A percentile compares a stretch with the other conserved stretches of the same genome.
phyloP scores from a whole-genome alignment of 2,329 filamentous ascomycete species.

The Exophiala dermatitidis region DNA sequence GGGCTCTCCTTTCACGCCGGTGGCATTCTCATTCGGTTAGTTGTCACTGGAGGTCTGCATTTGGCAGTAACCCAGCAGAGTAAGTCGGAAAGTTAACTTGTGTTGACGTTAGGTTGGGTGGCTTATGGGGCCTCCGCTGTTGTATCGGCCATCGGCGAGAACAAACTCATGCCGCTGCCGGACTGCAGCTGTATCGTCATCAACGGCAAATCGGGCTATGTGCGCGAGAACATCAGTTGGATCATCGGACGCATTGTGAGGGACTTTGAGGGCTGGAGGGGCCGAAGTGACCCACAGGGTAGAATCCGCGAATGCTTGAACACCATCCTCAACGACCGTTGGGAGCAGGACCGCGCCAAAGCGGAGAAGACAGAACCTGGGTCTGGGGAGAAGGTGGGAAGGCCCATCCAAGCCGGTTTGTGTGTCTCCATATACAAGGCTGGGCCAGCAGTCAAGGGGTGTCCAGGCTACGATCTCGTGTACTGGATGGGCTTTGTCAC shows the following conservation, averaged over 20 bases:
- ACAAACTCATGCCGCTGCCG: constrained; percentile 34
- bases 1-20: constrained; percentile 27
- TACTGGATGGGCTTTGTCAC: constrained; percentile 27
- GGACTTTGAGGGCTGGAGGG: constrained; percentile 33
- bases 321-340: constrained; percentile 2
- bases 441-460: constrained; percentile 8
- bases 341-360: constrained; percentile 10
- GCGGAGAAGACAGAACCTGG: constrained; percentile 4
- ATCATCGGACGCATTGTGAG: constrained; percentile 39
- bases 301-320: constrained; percentile 1
- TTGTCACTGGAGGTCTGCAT: not conserved
- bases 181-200: constrained; percentile 31
- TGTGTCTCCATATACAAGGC: constrained; percentile 25
- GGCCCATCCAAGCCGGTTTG: constrained; percentile 15
- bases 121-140: constrained; percentile 32
- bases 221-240: constrained; percentile 38
- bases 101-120: constrained; percentile 29
- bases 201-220: constrained; percentile 33
- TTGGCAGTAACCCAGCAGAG: not conserved
- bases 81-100: not conserved
- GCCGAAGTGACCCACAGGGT: not conserved
- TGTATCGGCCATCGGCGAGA: constrained; percentile 30
- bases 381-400: not conserved
- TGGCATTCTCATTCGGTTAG: constrained; percentile 34
- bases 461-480: constrained; percentile 15